Conservation (phyloP, 345 rosid species). For the Turnera subulata region DNA sequence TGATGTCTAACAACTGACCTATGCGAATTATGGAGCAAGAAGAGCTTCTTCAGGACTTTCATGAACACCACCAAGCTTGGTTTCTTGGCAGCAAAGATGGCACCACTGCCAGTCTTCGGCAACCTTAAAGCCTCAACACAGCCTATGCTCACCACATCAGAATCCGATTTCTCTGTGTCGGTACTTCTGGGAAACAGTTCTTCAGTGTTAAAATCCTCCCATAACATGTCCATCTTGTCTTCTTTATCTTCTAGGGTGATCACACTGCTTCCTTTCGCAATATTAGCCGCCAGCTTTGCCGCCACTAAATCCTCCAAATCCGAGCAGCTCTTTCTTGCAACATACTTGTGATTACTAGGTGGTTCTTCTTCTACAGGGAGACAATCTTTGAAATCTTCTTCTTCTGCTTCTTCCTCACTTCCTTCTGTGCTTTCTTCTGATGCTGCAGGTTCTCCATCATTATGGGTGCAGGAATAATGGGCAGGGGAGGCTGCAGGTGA, state of each 20-base stretch:
- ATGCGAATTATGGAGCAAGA: slow-evolving; percentile 44
- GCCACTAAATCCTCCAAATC: slow-evolving; percentile 16
- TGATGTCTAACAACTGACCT: neutral
- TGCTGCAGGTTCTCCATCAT: slow-evolving; percentile 1
- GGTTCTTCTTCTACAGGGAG: neutral
- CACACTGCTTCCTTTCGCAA: neutral
- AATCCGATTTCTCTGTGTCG: slow-evolving; percentile 13
- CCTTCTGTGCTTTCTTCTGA: slow-evolving; percentile 7
- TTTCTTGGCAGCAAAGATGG: slow-evolving; percentile 26
- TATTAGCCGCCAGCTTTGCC: neutral
- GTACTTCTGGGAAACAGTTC: slow-evolving; percentile 30
- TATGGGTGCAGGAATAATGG: slow-evolving; percentile 8
- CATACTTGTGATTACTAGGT: neutral
- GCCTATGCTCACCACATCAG: slow-evolving; percentile 20
- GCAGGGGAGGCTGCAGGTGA: slow-evolving; percentile 34
- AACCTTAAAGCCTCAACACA: slow-evolving; percentile 30
- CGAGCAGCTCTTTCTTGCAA: slow-evolving; percentile 35
- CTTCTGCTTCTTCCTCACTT: neutral
- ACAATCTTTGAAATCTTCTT: neutral
- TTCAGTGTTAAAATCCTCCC: slow-evolving; percentile 78
- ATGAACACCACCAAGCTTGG: slow-evolving; percentile 41
- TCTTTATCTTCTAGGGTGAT: slow-evolving; percentile 18
- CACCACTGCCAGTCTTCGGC: slow-evolving; percentile 15
- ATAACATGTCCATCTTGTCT: slow-evolving; percentile 76
- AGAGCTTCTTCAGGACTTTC: slow-evolving; percentile 49